phyloP scores from a whole-genome alignment of 345 rosid genomes.

The Firmiana major region DNA sequence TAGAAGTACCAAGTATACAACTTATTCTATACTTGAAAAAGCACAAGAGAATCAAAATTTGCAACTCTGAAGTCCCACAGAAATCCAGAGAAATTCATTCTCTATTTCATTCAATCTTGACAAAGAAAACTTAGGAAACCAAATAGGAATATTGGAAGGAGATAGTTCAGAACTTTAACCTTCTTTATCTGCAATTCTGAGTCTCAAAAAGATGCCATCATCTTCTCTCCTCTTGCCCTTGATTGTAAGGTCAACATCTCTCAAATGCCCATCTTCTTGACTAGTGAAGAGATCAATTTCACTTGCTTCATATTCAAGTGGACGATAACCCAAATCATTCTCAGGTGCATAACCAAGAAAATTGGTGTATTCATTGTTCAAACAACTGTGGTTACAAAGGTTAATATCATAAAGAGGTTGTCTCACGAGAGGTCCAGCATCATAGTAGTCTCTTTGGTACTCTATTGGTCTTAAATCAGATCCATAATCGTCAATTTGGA shows the following conservation, averaged over 20 bases:
- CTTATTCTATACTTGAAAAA: background rate
- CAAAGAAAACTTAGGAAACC: background rate
- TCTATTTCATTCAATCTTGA: background rate
- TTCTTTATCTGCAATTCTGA: slow-evolving; percentile 80
- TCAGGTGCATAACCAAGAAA: slow-evolving; percentile 31
- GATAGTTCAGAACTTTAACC: slow-evolving; percentile 36
- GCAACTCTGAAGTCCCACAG: background rate
- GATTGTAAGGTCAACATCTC: slow-evolving; percentile 59
- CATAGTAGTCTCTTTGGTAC: slow-evolving; percentile 44
- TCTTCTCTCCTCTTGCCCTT: slow-evolving; percentile 68
- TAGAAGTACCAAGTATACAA: background rate
- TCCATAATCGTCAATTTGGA: slow-evolving; percentile 47
- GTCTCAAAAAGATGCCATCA: slow-evolving; percentile 77
- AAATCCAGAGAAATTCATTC: background rate
- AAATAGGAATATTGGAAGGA: background rate
- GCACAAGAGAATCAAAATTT: background rate
- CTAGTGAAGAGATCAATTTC: slow-evolving; percentile 57
- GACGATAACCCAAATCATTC: slow-evolving; percentile 36
- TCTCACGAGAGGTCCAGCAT: slow-evolving; percentile 37
- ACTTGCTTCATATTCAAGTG: slow-evolving; percentile 35
- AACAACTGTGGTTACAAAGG: slow-evolving; percentile 21
- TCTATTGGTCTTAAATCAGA: slow-evolving; percentile 36
- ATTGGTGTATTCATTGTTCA: slow-evolving; percentile 29
- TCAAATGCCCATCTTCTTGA: slow-evolving; percentile 51
- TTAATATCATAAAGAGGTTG: slow-evolving; percentile 37